Evolutionary conservation across 176 grass and related monocot genomes (phyloP).

Genomic region (maize (Zea mays)): DNA sequence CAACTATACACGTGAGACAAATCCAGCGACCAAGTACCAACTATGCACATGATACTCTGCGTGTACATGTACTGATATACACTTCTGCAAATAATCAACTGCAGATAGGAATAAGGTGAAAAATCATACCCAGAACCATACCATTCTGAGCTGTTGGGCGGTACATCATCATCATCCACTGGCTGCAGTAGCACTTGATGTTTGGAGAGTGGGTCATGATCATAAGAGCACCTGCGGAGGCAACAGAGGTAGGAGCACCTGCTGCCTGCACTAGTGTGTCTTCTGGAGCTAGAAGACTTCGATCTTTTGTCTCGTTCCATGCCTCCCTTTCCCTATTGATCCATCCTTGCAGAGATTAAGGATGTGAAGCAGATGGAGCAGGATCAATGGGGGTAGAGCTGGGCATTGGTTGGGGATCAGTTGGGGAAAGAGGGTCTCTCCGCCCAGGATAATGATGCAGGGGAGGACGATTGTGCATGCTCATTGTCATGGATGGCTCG

Average conservation of each 20-base stretch:
- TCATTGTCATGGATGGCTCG: background rate
- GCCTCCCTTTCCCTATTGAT: background rate
- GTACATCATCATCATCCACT: background rate
- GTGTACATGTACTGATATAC: background rate
- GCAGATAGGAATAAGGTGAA: background rate
- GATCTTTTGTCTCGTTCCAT: background rate
- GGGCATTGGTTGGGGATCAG: background rate
- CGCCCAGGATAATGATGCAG: background rate
- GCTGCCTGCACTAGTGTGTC: background rate
- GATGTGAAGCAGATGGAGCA: background rate
- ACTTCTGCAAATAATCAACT: background rate
- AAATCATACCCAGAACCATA: background rate
- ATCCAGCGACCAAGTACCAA: background rate
- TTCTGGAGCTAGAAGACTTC: background rate
- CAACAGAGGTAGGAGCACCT: background rate
- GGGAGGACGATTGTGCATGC: background rate
- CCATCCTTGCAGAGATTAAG: background rate
- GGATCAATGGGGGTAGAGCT: background rate
- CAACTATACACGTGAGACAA: background rate
- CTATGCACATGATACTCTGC: background rate
- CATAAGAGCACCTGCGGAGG: background rate
- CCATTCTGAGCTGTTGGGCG: background rate
- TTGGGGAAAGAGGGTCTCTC: background rate
- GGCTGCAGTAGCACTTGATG: background rate
- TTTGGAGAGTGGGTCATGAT: background rate